These are phyloP conservation scores for Fulvia fulva DNA, from an alignment of 2,329 filamentous ascomycete genomes.

Conservation along the genomic window DNA sequence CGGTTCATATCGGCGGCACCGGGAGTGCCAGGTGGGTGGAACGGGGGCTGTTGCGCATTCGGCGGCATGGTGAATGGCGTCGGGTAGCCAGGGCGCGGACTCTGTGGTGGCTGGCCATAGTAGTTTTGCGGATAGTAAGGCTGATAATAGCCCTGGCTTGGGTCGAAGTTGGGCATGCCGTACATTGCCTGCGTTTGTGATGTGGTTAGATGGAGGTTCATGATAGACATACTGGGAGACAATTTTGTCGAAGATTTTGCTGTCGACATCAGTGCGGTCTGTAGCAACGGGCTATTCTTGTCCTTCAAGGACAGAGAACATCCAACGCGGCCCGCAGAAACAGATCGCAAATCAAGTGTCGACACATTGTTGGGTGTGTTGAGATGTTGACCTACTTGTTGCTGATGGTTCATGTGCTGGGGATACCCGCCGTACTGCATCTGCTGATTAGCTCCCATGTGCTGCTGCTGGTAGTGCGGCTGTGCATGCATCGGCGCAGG, in stretches of 20 bases:
- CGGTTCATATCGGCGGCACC: slow-evolving; percentile 64
- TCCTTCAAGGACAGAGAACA: slow-evolving; percentile 15
- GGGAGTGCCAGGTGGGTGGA: slow-evolving; percentile 50
- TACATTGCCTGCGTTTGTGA: slow-evolving; percentile 54
- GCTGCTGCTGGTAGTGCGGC: slow-evolving; percentile 60
- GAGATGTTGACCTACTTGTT: slow-evolving; percentile 58
- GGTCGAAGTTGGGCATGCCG: slow-evolving; percentile 54
- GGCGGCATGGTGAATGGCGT: slow-evolving; percentile 48
- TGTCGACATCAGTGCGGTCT: slow-evolving; percentile 3
- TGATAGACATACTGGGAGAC: background rate
- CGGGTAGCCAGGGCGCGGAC: slow-evolving; percentile 43
- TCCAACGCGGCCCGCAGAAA: slow-evolving; percentile 15
- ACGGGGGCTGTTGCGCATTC: slow-evolving; percentile 47
- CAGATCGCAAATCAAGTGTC: slow-evolving; percentile 14
- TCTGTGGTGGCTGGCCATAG: slow-evolving; percentile 49
- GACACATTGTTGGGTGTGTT: background rate
- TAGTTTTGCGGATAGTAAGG: slow-evolving; percentile 48
- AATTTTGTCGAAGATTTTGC: background rate
- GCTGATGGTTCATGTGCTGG: slow-evolving; percentile 52
- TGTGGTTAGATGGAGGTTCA: slow-evolving; percentile 37
- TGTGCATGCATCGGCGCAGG: slow-evolving; percentile 58
- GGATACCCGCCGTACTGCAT: slow-evolving; percentile 61
- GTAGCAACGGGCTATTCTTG: slow-evolving; percentile 15
- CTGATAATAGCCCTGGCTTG: slow-evolving; percentile 41
- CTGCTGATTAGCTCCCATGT: slow-evolving; percentile 47